Base-by-base conservation (phyloP, 2,329 filamentous ascomycete genomes). In the Trichoderma endophyticum region DNA sequence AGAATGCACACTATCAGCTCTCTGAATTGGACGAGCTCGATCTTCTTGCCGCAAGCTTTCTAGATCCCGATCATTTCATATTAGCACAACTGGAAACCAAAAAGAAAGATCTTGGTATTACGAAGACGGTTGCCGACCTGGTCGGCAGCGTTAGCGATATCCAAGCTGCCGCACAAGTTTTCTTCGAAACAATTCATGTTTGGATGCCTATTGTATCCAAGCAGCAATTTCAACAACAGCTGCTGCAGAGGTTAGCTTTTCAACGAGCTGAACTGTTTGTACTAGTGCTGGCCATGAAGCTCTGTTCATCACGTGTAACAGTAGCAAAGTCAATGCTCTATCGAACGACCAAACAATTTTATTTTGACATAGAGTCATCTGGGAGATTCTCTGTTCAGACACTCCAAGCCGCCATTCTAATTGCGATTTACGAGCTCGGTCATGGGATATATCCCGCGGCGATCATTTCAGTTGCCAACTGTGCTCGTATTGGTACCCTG, bases 131-230 rank as follows among this genome's bases (percentile, higher is more conserved):
- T 24, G 18, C 65, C 12, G 51, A 68, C 21, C 26, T 60, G 30
- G 65, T 48, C 15, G 39, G 39, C 8, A 48, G 39, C 18, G 39
- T 48, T 48, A 48, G 39, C 18, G 39, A 48, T 21, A 68, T 68
- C 11, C 48, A 68, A 24, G 30, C 51, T 3, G 9, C 34, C n/a
- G 30, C 65, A 26, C n/a, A 60, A 15, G 14, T 36, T 14, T 68
- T 57, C 51, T 68, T 68, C 28, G 48, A 68, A 18, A 59, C 65
- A 26, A 57, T 60, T 3, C 65, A 68, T 34, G n/a, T 34, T 24
- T 68, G 65, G 65, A 68, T 68, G 65, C 65, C 65, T 7, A 68
- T 68, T 39, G 21, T 68, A 30, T 68, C 65, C 9, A 68, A 24
- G n/a, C 12, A 26, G 15, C 65, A 68, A 4, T 68, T 68, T 18